Conservation (phyloP, 2,329 filamentous ascomycete genomes). For the Claviceps sorghi region DNA sequence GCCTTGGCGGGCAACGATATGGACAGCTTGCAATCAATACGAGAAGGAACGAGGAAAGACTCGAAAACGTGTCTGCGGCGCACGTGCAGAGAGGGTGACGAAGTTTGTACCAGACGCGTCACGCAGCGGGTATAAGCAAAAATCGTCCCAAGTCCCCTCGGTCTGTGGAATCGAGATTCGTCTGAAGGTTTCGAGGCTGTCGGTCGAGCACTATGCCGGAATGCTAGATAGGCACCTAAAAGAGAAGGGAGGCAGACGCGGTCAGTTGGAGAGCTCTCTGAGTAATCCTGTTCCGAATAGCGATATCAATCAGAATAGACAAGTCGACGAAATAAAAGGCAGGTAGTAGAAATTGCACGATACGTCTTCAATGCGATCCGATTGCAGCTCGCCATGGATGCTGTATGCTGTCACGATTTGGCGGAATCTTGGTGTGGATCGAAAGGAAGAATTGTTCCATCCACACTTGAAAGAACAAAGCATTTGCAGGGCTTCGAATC, state of each 20-base stretch:
- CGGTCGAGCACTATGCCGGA: not conserved
- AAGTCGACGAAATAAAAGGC: slow-evolving; percentile 1
- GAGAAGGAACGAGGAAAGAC: not conserved
- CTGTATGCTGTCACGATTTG: not conserved
- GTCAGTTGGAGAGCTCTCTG: not conserved
- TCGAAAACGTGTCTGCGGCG: not conserved
- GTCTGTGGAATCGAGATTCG: not conserved
- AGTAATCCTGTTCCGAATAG: not conserved
- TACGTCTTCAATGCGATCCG: slow-evolving; percentile 7
- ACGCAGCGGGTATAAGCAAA: not conserved
- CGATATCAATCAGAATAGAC: not conserved
- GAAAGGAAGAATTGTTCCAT: not conserved
- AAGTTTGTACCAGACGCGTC: not conserved
- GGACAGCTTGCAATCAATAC: not conserved
- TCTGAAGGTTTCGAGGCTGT: not conserved
- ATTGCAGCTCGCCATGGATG: not conserved
- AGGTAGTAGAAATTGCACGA: slow-evolving; percentile 14
- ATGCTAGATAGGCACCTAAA: slow-evolving; percentile 1
- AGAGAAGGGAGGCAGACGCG: not conserved
- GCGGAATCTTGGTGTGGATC: not conserved
- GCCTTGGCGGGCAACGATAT: slow-evolving; percentile 23
- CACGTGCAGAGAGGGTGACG: not conserved
- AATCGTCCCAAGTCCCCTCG: slow-evolving; percentile 2
- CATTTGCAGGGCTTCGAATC: not conserved
- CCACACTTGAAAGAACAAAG: not conserved